These are phyloP conservation scores for Chaetoceros tenuissimus DNA, from an alignment of 108 stramenopile genomes.

Conservation along the genomic window DNA sequence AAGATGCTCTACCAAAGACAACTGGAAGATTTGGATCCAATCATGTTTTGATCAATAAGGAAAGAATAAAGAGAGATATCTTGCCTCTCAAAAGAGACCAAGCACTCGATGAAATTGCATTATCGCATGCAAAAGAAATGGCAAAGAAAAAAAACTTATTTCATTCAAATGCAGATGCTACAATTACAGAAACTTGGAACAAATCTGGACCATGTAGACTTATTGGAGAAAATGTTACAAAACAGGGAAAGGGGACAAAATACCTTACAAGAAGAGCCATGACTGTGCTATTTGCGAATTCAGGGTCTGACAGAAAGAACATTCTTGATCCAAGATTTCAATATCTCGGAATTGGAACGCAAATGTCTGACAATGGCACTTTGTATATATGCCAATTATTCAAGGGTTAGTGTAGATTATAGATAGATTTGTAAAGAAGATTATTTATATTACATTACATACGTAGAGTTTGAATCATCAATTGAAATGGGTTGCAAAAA, in stretches of 20 bases:
- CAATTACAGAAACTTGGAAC: neutral
- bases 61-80: slow-evolving; percentile 17
- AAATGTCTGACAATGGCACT: slow-evolving; percentile 18
- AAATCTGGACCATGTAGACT: slow-evolving; percentile 8
- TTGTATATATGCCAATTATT: no score
- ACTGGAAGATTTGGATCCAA: no score
- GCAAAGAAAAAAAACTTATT: slow-evolving; percentile 10
- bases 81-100: slow-evolving; percentile 16
- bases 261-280: slow-evolving; percentile 26
- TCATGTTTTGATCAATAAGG: slow-evolving; percentile 33
- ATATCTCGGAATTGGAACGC: slow-evolving; percentile 35
- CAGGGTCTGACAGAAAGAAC: slow-evolving; percentile 22
- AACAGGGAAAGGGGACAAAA: slow-evolving; percentile 12
- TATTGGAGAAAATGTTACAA: slow-evolving; percentile 24
- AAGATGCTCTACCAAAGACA: no score
- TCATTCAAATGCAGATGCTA: slow-evolving; percentile 7
- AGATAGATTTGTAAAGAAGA: no score
- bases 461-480: no score
- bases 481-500: no score
- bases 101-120: slow-evolving; percentile 26
- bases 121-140: slow-evolving; percentile 20
- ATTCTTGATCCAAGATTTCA: slow-evolving; percentile 26
- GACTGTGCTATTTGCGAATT: no score
- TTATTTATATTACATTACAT: no score
- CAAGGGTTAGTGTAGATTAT: no score